Evolutionary conservation across 306 rosid species (phyloP).

Genomic region (Adenanthera pavonina): DNA sequence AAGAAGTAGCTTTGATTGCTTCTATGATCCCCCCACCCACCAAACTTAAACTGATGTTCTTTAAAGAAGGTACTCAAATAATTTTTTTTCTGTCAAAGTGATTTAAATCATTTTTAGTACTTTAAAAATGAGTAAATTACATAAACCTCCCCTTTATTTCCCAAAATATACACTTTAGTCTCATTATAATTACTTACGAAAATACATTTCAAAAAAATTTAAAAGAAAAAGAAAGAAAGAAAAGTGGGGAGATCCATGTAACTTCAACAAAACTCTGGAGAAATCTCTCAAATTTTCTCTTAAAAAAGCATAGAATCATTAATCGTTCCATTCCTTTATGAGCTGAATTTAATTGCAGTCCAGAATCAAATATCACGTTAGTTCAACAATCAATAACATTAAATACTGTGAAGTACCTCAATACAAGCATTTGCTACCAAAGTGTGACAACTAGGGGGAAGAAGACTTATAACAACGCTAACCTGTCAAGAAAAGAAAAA

Average conservation of each 20-base stretch:
- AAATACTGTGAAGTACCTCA: constrained; percentile 64
- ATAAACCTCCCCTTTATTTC: not conserved
- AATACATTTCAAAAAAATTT: not conserved
- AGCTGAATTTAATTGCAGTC: not conserved
- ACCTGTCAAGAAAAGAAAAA: constrained; percentile 59
- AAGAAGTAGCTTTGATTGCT: constrained; percentile 25
- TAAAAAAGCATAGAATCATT: constrained; percentile 20
- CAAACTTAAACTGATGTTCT: constrained; percentile 14
- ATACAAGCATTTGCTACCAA: constrained; percentile 86
- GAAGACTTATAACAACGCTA: constrained; percentile 85
- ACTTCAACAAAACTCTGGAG: not conserved
- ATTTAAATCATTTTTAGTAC: not conserved
- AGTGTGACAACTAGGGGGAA: constrained; percentile 80
- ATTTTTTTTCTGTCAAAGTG: not conserved
- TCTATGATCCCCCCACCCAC: not conserved
- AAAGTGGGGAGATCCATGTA: not conserved
- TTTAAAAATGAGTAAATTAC: not conserved
- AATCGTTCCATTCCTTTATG: constrained; percentile 4
- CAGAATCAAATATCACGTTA: constrained; percentile 6
- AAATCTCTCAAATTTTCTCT: not conserved
- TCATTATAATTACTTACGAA: not conserved
- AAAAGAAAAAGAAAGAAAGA: not conserved
- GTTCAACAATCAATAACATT: constrained; percentile 31
- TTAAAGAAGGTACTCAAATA: constrained; percentile 7
- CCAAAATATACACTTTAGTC: not conserved